Evolutionary conservation across 129 eudicot genomes (phyloP), one percentile per base, ranked within the genome.

Genomic region (Centaurea solstitialis): DNA sequence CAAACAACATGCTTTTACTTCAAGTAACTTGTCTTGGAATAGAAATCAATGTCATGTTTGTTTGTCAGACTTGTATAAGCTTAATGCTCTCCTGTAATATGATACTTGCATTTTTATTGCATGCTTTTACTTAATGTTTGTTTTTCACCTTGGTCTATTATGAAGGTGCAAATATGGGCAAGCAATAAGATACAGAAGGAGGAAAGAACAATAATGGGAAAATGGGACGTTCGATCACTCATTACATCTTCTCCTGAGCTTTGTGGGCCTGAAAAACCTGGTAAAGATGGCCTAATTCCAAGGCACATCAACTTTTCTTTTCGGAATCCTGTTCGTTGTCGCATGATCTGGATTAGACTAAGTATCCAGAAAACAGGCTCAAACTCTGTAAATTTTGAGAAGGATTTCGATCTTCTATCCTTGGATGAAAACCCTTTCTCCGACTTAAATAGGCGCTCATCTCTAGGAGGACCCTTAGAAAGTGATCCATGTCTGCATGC

Each of bases 161-260:
- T 75, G 79, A 81, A 95, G 99, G 99, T 95, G 81, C 97, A 95
- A 85, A 82, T 95, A 78, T 92, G 97, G 97, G 94, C 92, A 59
- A 89, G 99, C 88, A 86, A 89, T 88, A 95, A 90, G 81, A 82
- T 95, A 68, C 76, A 91, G 70, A 92, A 89, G 83, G 97, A 88
- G 82, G 97, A 95, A 85, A 84, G 97, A 83, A 89, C 89, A 75
- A 85, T 92, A 43, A 80, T 90, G 73, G 99, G 99, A 59, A 95
- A 92, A 84, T 95, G 99, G 97, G 99, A 95, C 64, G 81, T 91
- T 15, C 77, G 85, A 18, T 90, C 98, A 67, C 73, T 92, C 79
- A 82, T 88, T 18, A 62, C 76, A 59, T 87, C 99, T 68, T 92
- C 92, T 79, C 88, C 97, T 20, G 99, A 92, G 72, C 90, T 90